Evolutionary conservation across 2,329 filamentous ascomycete species (phyloP), one percentile per base, ranked within the genome.

Genomic region (Elsinoe necatrix): DNA sequence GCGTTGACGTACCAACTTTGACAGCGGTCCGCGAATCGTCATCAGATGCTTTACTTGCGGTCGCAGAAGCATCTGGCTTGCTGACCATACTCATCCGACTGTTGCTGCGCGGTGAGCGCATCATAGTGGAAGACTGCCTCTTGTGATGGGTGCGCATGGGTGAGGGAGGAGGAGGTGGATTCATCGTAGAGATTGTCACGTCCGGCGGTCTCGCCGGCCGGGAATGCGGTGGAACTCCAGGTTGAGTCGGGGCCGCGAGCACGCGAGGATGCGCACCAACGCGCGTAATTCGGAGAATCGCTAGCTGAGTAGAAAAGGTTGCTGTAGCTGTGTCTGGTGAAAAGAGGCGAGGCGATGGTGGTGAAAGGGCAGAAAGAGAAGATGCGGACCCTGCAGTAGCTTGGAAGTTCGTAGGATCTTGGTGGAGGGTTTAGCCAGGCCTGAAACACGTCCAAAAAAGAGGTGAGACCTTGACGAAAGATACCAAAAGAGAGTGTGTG

Each of bases 11-110:
- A 96, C 91, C 91, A 69, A 96, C 91, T 92, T 89, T 93, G 73
- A 96, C 91, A 23, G 91, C 88, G 5, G 91, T 95, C 70, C 87
- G 91, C 61, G 80, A 80, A 70, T 95, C 91, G 65, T 96, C 91
- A 66, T 96, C 91, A 0, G 90, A 95, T 21, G 86, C 85, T 67
- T 89, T 82, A 73, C 89, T 95, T 61, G 52, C 54, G 14, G 54
- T 48, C 27, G 54, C 41, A 45, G 55, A 39, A 43, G 47, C 47
- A 21, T 58, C 14, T 55, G 57, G 16, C 39, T 54, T 16, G 74
- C 87, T 87, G 66, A 80, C 85, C 76, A 86, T 86, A 75, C 89
- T 95, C 79, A 95, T 77, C 64, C 91, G 87, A 73, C 89, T 95
- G 64, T 79, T 87, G 69, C 88, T 93, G 27, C 62, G 63, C 48